Conservation (phyloP, 345 rosid genomes). For the Dipteronia sinensis region DNA sequence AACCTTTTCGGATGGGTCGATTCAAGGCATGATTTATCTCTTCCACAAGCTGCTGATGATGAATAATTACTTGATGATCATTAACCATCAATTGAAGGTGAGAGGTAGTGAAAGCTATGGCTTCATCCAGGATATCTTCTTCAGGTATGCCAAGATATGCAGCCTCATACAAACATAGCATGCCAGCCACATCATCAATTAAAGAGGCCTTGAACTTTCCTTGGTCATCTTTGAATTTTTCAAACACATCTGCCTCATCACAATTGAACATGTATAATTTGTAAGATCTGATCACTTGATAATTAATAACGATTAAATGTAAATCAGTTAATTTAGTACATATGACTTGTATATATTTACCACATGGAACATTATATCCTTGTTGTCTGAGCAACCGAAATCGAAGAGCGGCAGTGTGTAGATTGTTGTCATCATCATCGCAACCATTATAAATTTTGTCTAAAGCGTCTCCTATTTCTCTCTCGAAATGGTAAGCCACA, state of each 20-base stretch:
- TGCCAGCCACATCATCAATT: slow-evolving; percentile 4
- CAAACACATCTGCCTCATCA: not conserved
- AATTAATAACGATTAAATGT: too few species aligned
- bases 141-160: slow-evolving; percentile 16
- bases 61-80: not conserved
- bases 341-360: slow-evolving; percentile 8
- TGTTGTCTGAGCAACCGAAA: slow-evolving; percentile 38
- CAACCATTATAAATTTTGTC: not conserved
- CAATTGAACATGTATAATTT: not conserved
- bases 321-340: not conserved
- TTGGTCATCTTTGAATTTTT: not conserved
- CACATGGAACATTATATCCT: slow-evolving; percentile 20
- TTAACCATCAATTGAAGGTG: slow-evolving; percentile 1
- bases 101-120: slow-evolving; percentile 16
- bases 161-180: slow-evolving; percentile 22
- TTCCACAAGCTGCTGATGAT: too few species aligned
- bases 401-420: slow-evolving; percentile 15
- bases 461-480: slow-evolving; percentile 26
- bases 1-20: slow-evolving; percentile 14
- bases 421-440: slow-evolving; percentile 1
- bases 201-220: slow-evolving; percentile 19
- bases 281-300: too few species aligned
- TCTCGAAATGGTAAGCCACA: slow-evolving; percentile 30
- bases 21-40: not conserved
- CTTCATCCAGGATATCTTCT: slow-evolving; percentile 27